Evolutionary conservation across 345 rosid genomes (phyloP), one percentile per base, ranked within the genome.

Genomic region (Abelmoschus esculentus): DNA sequence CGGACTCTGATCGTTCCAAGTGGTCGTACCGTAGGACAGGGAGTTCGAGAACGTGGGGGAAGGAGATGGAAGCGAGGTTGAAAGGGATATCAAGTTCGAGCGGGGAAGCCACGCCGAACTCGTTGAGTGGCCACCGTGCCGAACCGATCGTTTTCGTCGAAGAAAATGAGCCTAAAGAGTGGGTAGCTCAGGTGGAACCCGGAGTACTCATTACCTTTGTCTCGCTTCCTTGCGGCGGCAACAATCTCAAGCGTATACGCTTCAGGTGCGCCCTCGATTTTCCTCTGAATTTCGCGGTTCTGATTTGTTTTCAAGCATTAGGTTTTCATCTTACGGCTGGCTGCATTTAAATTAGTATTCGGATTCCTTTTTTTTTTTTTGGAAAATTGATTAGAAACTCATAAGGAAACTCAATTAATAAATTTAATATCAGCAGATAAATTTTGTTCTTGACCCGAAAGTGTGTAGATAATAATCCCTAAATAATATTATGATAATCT

Each of bases 171-270:
- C 90, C 96, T 0, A 95, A 90, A 74, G 97, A 95, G 72, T 95
- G 99, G 98, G 89, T 95, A 9, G 98, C 99, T 32, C 99, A 92
- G 73, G 97, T 95, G 40, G 99, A 95, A 83, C 99, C 98, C 1
- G 98, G 98, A 0, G 98, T 95, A 57, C 90, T 92, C 34, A 95
- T 95, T 17, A 90, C 96, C 40, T 95, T 95, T 77, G 83, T 90
- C 31, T 90, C 98, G 60, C 87, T 95, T 56, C 99, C 97, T 49
- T 85, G 83, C 52, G 99, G 97, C 74, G 97, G 99, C 7, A 95
- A 95, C 77, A 96, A 95, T 86, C 90, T 95, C 50, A 92, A 87
- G 71, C 89, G 92, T 18, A 91, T 93, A 74, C 91, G 97, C 32
- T 93, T 93, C 90, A 89, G 95, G 98, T 91, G 75, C 78, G 82